A percentile compares a stretch with the other conserved stretches of the same genome.
phyloP scores from a whole-genome alignment of 768 basidiomycete genomes.

The Stropharia rugosoannulata region DNA sequence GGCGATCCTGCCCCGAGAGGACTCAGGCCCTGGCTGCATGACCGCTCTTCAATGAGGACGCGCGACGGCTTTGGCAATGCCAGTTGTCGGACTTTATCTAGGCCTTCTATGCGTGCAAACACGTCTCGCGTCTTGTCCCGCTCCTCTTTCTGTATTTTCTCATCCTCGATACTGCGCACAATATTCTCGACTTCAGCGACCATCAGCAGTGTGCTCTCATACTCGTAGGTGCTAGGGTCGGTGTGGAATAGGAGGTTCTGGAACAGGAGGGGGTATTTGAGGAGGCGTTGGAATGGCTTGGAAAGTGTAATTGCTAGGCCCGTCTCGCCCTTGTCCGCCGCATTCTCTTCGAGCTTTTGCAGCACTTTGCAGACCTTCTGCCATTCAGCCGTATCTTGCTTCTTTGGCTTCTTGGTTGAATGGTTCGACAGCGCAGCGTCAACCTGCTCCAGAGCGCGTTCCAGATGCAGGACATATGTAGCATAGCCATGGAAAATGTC shows the following conservation, averaged over 20 bases:
- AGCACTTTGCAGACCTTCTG: conserved; percentile 72
- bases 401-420: conserved; percentile 74
- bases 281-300: conserved; percentile 94
- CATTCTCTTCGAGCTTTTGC: conserved; percentile 75
- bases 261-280: conserved; percentile 97
- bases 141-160: conserved; percentile 96
- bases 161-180: conserved; percentile 95
- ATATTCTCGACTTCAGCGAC: conserved; percentile 96
- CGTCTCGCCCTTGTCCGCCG: conserved; percentile 87
- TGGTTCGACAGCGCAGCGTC: conserved; percentile 73
- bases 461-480: conserved; percentile 91
- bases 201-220: conserved; percentile 94
- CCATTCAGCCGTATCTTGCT: conserved; percentile 80
- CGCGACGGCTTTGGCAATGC: conserved; percentile 89
- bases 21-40: conserved; percentile 39
- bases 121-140: conserved; percentile 94
- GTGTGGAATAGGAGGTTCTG: conserved; percentile 97
- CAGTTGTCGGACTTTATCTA: conserved; percentile 91
- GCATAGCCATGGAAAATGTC: conserved; percentile 94
- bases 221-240: conserved; percentile 96
- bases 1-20: conserved; percentile 21
- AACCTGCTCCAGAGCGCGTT: conserved; percentile 85
- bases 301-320: conserved; percentile 93
- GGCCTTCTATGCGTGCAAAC: conserved; percentile 93
- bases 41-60: conserved; percentile 81